These are phyloP conservation scores for Termitomyces sp. DNA, from an alignment of 768 basidiomycete species.

Conservation along the genomic window DNA sequence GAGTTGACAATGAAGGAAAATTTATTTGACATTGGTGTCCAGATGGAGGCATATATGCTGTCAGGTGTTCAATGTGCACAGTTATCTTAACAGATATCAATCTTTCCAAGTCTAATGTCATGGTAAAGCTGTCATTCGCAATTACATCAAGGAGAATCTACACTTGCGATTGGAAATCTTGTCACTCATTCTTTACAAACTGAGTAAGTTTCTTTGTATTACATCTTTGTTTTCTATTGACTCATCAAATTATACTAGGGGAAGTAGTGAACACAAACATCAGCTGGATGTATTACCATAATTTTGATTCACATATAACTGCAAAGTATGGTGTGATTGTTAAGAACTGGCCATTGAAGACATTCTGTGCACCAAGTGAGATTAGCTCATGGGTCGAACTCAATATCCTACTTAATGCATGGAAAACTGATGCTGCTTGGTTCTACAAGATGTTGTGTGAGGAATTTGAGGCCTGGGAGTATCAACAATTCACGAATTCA, in stretches of 20 bases:
- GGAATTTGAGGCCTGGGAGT: background rate
- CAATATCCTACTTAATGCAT: conserved; percentile 3
- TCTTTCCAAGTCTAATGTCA: too few relatives aligned
- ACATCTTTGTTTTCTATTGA: background rate
- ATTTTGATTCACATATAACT: conserved; percentile 17
- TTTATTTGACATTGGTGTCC: background rate
- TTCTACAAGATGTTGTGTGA: conserved; percentile 2
- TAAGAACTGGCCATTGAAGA: conserved; percentile 15
- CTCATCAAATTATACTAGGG: background rate
- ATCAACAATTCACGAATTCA: background rate
- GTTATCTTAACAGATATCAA: too few relatives aligned
- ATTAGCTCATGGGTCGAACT: conserved; percentile 4
- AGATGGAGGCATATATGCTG: background rate
- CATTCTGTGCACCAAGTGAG: conserved; percentile 12
- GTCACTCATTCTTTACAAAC: background rate
- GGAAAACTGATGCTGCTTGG: background rate
- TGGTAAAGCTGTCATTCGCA: too few relatives aligned
- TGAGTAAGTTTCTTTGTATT: background rate
- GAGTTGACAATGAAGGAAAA: background rate
- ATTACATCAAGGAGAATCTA: too few relatives aligned
- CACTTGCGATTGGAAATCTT: too few relatives aligned
- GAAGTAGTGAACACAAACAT: conserved; percentile 6
- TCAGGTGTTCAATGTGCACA: background rate
- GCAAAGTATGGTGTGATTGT: conserved; percentile 7
- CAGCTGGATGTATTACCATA: conserved; percentile 3